These are phyloP conservation scores for Podospora pseudoanserina DNA, from an alignment of 495 filamentous ascomycete genomes.

Conservation along the genomic window DNA sequence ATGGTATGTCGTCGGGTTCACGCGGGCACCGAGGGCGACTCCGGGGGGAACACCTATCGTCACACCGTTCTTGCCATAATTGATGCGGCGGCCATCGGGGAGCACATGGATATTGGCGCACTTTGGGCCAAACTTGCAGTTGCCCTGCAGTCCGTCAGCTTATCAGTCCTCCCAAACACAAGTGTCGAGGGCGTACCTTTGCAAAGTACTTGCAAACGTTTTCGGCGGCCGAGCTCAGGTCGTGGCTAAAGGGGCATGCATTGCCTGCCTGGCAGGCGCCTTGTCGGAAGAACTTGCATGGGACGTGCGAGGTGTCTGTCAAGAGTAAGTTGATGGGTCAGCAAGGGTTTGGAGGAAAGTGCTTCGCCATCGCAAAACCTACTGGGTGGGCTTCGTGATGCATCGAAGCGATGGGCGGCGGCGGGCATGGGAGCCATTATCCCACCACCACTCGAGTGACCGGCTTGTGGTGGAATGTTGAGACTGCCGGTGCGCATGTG, in stretches of 20 bases:
- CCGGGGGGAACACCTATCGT: constrained; percentile 43
- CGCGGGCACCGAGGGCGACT: constrained; percentile 64
- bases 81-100: constrained; percentile 87
- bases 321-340: constrained; percentile 17
- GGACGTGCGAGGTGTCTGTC: constrained; percentile 92
- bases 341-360: constrained; percentile 6
- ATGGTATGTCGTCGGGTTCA: constrained; percentile 57
- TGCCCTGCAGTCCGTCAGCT: constrained; percentile 63
- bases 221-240: constrained; percentile 71
- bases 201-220: constrained; percentile 97
- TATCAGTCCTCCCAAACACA: constrained; percentile 9
- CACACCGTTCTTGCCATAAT: constrained; percentile 58
- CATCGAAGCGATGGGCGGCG: constrained; percentile 54
- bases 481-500: constrained; percentile 52
- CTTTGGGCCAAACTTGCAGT: constrained; percentile 98
- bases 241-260: constrained; percentile 94
- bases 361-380: constrained; percentile 14
- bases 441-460: constrained; percentile 26
- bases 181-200: constrained; percentile 60
- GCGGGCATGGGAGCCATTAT: constrained; percentile 37
- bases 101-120: constrained; percentile 95
- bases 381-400: constrained; percentile 82
- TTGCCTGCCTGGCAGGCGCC: constrained; percentile 94
- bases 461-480: constrained; percentile 45
- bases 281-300: constrained; percentile 98